Evolutionary conservation across 192 early-diverging fungal genomes (phyloP).

Genomic region (Mortierella hygrophila): DNA sequence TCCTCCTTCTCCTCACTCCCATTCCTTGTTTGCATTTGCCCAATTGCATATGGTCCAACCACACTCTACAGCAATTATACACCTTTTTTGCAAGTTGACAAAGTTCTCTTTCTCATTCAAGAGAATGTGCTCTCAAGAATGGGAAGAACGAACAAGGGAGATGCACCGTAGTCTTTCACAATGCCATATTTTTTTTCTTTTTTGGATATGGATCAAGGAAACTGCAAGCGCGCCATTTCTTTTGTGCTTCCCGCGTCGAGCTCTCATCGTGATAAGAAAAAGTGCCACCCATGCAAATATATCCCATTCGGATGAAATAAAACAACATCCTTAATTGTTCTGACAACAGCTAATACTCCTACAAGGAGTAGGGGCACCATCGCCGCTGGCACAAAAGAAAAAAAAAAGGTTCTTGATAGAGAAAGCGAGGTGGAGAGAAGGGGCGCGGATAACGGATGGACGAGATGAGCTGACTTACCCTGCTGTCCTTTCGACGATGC

Average conservation of each 20-base stretch:
- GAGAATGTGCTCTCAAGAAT: conserved; percentile 7
- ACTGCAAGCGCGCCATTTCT: background rate
- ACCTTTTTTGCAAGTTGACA: too few species aligned
- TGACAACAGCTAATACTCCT: background rate
- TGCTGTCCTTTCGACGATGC: conserved; percentile 52
- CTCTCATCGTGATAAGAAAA: background rate
- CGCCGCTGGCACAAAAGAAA: background rate
- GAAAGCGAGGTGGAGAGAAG: background rate
- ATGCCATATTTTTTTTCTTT: background rate
- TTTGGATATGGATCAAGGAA: background rate
- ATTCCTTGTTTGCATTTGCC: background rate
- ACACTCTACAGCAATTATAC: background rate
- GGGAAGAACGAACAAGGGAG: background rate
- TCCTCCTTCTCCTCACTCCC: background rate
- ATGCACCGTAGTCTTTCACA: background rate
- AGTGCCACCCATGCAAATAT: background rate
- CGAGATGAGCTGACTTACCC: conserved; percentile 24
- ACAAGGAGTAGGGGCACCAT: background rate
- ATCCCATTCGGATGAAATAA: background rate
- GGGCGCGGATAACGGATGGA: background rate
- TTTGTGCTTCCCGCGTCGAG: background rate
- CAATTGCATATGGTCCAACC: conserved; percentile 2
- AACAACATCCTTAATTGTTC: too few species aligned
- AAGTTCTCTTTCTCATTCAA: background rate
- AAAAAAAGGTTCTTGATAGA: background rate